Evolutionary conservation across 805 yeast species (phyloP).

Genomic region (Candida vaughaniae): DNA sequence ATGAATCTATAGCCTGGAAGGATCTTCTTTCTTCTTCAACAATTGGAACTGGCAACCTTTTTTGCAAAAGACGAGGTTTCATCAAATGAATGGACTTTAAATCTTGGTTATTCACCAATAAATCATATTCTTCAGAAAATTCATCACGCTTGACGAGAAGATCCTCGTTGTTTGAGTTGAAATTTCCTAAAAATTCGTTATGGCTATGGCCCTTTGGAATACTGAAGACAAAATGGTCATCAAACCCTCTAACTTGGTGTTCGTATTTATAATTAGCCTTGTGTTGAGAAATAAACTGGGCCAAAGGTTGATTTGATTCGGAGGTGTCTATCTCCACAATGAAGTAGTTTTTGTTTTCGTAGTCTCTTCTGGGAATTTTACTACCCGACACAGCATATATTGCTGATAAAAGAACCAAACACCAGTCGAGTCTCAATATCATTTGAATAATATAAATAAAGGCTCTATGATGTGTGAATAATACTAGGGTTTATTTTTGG

Average conservation of each 20-base stretch:
- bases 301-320: constrained; percentile 22
- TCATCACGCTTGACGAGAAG: constrained; percentile 29
- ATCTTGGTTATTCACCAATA: constrained; percentile 23
- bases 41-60: constrained; percentile 56
- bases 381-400: background rate
- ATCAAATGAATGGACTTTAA: constrained; percentile 54
- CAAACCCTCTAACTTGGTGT: constrained; percentile 60
- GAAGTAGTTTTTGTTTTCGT: constrained; percentile 53
- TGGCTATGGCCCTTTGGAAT: constrained; percentile 38
- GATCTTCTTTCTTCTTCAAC: background rate
- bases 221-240: constrained; percentile 68
- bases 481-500: background rate
- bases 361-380: constrained; percentile 22
- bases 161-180: constrained; percentile 25
- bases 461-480: background rate
- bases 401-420: constrained; percentile 1
- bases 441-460: background rate
- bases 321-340: constrained; percentile 53
- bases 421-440: constrained; percentile 4
- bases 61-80: constrained; percentile 51
- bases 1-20: constrained; percentile 45
- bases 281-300: constrained; percentile 36
- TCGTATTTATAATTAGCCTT: constrained; percentile 49
- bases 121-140: constrained; percentile 24
- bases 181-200: constrained; percentile 34